Percentiles rank a stretch among this genome's conserved stretches.
Conservation (phyloP, 495 filamentous ascomycete genomes). For the Annulohypoxylon maeteangense region DNA sequence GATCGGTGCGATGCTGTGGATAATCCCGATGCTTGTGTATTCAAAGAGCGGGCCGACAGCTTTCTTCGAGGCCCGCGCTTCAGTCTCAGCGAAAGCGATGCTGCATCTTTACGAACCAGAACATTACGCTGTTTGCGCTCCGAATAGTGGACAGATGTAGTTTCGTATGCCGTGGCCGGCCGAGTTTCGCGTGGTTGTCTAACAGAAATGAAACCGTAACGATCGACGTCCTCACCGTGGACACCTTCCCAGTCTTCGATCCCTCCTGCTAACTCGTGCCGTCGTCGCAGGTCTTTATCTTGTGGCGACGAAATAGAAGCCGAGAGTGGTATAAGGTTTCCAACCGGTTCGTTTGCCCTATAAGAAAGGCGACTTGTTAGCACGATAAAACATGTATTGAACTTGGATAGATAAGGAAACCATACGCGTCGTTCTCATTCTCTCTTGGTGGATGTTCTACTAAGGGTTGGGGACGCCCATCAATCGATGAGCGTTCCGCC, state of each 20-base stretch:
- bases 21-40: slow-evolving; percentile 60
- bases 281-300: slow-evolving; percentile 47
- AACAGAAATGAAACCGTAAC: slow-evolving; percentile 90
- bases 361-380: slow-evolving; percentile 40
- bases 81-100: slow-evolving; percentile 51
- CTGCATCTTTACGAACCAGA: slow-evolving; percentile 52
- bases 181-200: slow-evolving; percentile 50
- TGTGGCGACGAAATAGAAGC: slow-evolving; percentile 57
- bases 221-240: slow-evolving; percentile 85
- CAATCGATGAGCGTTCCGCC: slow-evolving; percentile 54
- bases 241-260: slow-evolving; percentile 97
- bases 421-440: slow-evolving; percentile 64
- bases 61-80: slow-evolving; percentile 58
- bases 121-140: slow-evolving; percentile 54
- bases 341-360: slow-evolving; percentile 42
- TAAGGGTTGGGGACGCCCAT: slow-evolving; percentile 56
- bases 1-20: slow-evolving; percentile 68
- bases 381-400: slow-evolving; percentile 41
- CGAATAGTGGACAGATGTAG: slow-evolving; percentile 47
- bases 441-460: slow-evolving; percentile 62
- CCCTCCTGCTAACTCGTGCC: slow-evolving; percentile 74
- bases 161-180: slow-evolving; percentile 49
- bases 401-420: slow-evolving; percentile 58
- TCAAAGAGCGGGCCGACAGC: slow-evolving; percentile 62
- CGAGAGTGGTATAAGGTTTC: slow-evolving; percentile 45